phyloP scores from a whole-genome alignment of 768 basidiomycete species.

The Amanita jacksonii region DNA sequence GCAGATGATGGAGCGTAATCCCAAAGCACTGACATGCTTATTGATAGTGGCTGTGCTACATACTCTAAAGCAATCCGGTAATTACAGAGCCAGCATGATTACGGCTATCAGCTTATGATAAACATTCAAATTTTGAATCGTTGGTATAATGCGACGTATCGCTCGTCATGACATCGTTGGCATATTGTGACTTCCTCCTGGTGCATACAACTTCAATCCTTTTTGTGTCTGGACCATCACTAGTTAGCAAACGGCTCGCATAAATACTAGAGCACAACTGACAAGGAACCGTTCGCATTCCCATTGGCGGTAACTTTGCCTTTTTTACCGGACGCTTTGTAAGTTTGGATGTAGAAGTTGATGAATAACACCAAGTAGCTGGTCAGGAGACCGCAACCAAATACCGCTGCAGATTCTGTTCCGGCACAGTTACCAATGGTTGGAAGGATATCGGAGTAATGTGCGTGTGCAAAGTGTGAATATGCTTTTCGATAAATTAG shows the following conservation, averaged over 20 bases:
- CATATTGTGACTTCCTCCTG: constrained; percentile 1
- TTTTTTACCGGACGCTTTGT: constrained; percentile 52
- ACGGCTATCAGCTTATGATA: too few species aligned
- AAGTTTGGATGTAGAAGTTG: constrained; percentile 86
- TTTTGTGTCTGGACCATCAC: background rate
- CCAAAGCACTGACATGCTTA: constrained; percentile 2
- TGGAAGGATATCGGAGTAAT: constrained; percentile 56
- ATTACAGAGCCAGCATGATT: too few species aligned
- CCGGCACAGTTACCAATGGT: constrained; percentile 78
- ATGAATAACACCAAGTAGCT: constrained; percentile 93
- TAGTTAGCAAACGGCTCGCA: background rate
- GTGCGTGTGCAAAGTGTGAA: constrained; percentile 65
- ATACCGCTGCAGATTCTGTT: constrained; percentile 76
- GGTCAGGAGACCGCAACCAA: constrained; percentile 83
- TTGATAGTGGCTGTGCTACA: background rate
- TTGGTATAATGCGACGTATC: constrained; percentile 9
- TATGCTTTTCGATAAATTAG: constrained; percentile 53
- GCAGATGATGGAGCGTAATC: background rate
- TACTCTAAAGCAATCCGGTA: too few species aligned
- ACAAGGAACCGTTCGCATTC: constrained; percentile 23
- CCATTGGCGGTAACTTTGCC: constrained; percentile 38
- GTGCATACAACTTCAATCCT: constrained; percentile 2
- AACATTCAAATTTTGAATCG: too few species aligned
- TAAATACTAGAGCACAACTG: constrained; percentile 12
- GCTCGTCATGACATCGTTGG: constrained; percentile 2